Percentiles rank a stretch among this genome's conserved stretches.
Evolutionary conservation across 164 flowering plant genomes (phyloP).

Genomic region (Dillenia suffruticosa): DNA sequence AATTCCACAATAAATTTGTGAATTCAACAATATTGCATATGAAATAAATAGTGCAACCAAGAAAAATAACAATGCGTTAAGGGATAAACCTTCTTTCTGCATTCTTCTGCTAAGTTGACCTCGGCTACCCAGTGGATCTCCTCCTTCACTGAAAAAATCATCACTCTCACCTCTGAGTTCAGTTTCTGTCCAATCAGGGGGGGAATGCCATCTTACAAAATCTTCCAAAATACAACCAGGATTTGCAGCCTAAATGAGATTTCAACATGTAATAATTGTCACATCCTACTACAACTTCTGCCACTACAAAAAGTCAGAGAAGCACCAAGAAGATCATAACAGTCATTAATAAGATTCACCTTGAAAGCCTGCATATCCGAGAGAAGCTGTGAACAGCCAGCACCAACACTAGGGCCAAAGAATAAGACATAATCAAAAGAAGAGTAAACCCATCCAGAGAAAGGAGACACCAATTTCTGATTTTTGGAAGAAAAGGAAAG

Average conservation of each 20-base stretch:
- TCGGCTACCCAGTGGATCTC: constrained; percentile 36
- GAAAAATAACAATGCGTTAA: not conserved
- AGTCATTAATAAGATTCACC: constrained; percentile 34
- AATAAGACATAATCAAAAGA: not conserved
- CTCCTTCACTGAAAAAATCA: constrained; percentile 29
- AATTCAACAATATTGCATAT: no score
- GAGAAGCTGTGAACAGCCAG: constrained; percentile 99
- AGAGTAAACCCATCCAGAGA: no score
- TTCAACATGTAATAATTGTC: no score
- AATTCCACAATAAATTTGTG: no score
- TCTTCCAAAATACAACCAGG: constrained; percentile 98
- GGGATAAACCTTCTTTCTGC: constrained; percentile 80
- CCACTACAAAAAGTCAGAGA: not conserved
- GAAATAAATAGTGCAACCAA: not conserved
- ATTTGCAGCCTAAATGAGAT: constrained; percentile 80
- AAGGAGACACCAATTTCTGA: no score
- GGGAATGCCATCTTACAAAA: constrained; percentile 98
- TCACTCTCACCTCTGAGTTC: constrained; percentile 35
- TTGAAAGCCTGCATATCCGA: constrained; percentile 99
- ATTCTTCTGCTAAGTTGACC: constrained; percentile 88
- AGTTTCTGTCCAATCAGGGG: constrained; percentile 87
- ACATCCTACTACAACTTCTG: not conserved
- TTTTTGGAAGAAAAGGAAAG: no score
- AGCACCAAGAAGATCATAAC: not conserved
- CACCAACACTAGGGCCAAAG: constrained; percentile 71